A percentile compares a stretch with the other conserved stretches of the same genome.
Conservation (phyloP, 2,329 filamentous ascomycete species). For the Xylaria sp. region DNA sequence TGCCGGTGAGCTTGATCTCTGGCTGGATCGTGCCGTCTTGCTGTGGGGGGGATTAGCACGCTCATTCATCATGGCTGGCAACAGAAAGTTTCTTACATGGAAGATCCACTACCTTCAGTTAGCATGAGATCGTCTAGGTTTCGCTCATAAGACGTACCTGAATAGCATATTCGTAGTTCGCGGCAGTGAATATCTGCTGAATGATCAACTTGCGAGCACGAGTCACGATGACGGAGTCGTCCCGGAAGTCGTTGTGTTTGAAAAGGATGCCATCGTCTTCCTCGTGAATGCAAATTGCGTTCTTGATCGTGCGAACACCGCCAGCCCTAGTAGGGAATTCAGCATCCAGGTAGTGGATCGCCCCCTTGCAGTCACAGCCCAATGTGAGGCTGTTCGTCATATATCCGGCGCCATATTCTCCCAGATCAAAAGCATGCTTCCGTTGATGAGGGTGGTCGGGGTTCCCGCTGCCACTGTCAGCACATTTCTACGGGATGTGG, state of each 20-base stretch:
- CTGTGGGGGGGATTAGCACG: conserved; percentile 34
- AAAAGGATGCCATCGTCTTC: conserved; percentile 90
- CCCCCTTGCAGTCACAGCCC: conserved; percentile 85
- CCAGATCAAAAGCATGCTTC: conserved; percentile 81
- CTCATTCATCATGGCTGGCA: not conserved
- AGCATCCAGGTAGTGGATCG: conserved; percentile 89
- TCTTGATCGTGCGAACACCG: conserved; percentile 80
- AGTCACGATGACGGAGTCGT: conserved; percentile 84
- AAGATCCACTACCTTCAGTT: conserved; percentile 80
- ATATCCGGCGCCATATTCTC: conserved; percentile 80
- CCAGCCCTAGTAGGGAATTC: conserved; percentile 80
- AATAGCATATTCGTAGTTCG: conserved; percentile 86
- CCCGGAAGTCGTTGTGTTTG: conserved; percentile 93
- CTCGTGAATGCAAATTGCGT: conserved; percentile 93
- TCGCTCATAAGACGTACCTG: conserved; percentile 36
- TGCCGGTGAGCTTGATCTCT: conserved; percentile 88
- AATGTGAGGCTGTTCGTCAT: conserved; percentile 79
- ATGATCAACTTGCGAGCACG: conserved; percentile 84
- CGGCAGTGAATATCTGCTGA: conserved; percentile 91
- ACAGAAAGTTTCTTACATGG: conserved; percentile 49
- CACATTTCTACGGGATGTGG: conserved; percentile 6
- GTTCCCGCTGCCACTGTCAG: conserved; percentile 55
- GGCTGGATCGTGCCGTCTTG: conserved; percentile 91
- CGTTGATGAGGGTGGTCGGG: conserved; percentile 79
- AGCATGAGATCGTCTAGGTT: conserved; percentile 4